Conservation (phyloP, 176 grass and related monocot genomes). For the Raddia guianensis region DNA sequence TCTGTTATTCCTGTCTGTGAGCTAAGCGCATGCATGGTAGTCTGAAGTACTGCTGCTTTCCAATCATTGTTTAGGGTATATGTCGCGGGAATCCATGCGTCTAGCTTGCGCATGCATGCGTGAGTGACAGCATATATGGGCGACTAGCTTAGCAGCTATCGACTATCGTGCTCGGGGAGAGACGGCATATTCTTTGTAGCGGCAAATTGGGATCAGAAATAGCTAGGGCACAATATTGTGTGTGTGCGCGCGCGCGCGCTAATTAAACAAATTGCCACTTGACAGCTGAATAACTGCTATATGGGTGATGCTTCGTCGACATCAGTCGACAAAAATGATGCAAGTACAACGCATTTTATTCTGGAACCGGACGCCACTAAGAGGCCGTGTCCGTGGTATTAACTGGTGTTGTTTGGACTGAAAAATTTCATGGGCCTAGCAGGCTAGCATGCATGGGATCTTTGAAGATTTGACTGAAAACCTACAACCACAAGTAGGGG, state of each 20-base stretch:
- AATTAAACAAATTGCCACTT: slow-evolving; percentile 5
- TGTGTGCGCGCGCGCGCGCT: not conserved
- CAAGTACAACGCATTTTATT: slow-evolving; percentile 6
- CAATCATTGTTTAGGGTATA: slow-evolving; percentile 44
- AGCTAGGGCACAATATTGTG: not conserved
- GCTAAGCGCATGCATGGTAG: not conserved
- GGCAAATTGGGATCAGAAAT: slow-evolving; percentile 34
- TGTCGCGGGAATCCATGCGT: slow-evolving; percentile 51
- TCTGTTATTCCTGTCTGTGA: slow-evolving; percentile 41
- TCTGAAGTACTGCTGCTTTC: slow-evolving; percentile 28
- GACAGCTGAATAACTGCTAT: not conserved
- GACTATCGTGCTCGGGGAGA: slow-evolving; percentile 9
- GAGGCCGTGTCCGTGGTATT: not conserved
- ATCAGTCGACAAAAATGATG: not conserved
- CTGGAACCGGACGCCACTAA: not conserved
- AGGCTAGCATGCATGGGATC: not conserved
- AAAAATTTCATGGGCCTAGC: not conserved
- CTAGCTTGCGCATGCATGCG: not conserved
- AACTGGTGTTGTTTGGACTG: not conserved
- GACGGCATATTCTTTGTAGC: slow-evolving; percentile 28
- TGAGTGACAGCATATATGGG: not conserved
- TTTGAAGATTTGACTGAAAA: not conserved
- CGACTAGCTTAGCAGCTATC: slow-evolving; percentile 1
- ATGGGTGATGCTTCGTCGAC: not conserved
- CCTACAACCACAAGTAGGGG: not conserved